phyloP scores from a whole-genome alignment of 768 basidiomycete species.

The Russula sp. region DNA sequence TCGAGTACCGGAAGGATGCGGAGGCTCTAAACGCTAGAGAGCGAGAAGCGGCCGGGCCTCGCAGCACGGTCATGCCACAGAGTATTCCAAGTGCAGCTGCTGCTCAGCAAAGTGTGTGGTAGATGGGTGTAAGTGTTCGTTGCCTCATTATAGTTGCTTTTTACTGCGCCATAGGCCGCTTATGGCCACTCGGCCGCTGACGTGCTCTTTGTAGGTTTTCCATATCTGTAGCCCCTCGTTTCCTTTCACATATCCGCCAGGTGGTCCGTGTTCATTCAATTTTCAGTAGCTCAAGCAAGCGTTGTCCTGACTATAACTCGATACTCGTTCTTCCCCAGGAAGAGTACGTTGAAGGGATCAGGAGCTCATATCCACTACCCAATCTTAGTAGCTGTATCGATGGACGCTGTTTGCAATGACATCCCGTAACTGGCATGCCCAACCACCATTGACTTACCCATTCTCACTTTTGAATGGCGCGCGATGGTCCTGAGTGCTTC shows the following conservation, averaged over 20 bases:
- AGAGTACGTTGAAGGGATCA: neutral
- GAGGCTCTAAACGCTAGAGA: conserved; percentile 36
- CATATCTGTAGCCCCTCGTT: neutral
- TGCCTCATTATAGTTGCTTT: neutral
- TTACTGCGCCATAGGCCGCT: neutral
- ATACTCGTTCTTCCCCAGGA: neutral
- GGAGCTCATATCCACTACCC: neutral
- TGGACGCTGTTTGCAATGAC: neutral
- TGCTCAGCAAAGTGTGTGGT: conserved; percentile 32
- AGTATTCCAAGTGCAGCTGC: conserved; percentile 42
- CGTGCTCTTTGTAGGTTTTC: neutral
- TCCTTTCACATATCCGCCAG: neutral
- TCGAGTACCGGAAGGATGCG: conserved; percentile 70
- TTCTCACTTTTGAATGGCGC: too few relatives aligned
- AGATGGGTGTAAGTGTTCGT: conserved; percentile 4
- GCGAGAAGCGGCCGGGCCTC: conserved; percentile 30
- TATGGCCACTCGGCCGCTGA: neutral
- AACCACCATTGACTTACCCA: too few relatives aligned
- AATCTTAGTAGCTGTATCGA: neutral
- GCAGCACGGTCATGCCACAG: conserved; percentile 45
- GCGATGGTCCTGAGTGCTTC: too few relatives aligned
- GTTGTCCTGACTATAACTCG: neutral
- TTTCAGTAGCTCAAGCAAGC: neutral
- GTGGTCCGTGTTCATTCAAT: neutral
- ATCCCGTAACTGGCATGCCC: neutral